Evolutionary conservation across 139 green algal genomes (phyloP), one percentile per base, ranked within the genome.

Genomic region (Spirogloea muscicola): DNA sequence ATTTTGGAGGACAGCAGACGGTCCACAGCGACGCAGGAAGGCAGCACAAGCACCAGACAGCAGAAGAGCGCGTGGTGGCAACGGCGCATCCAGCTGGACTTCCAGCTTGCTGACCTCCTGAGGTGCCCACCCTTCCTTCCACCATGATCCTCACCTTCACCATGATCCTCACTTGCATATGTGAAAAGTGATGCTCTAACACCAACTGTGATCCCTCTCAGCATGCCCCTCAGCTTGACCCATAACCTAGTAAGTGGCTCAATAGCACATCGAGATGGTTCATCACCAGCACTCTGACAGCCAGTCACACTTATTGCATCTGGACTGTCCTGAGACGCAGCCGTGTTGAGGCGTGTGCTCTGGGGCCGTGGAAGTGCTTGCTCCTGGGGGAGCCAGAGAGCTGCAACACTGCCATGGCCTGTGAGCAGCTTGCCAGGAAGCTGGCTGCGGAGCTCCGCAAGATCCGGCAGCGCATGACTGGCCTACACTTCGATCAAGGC

Each of bases 51-150:
- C 21, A 49, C 68, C 5, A 74, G 40, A 46, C 43, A 64, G 44
- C 37, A 70, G 27, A 76, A 76, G 68, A 34, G n/a, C 27, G 31
- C 9, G 16, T 76, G 68, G 68, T 76, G 68, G 68, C 16, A 69
- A 33, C 68, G 68, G 68, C 58, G 68, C 16, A 21, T 76, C 1
- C 29, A 40, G 2, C 27, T 76, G 68, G 68, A 76, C 59, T 10
- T 58, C 18, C 49, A 37, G 49, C 58, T 76, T 29, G 38, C 31
- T 7, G 3, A 18, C 29, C 39, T 72, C 37, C 63, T 72, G 7
- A 25, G 39, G 63, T 72, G 39, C 6, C 27, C 18, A 57, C 13
- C 18, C 27, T 31, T 21, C 51, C 6, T 68, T 57, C 21, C 6
- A 25, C 57, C 57, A 31, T 5, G 33, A 9, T 25, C 59, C 57